phyloP scores from a whole-genome alignment of 2,329 filamentous ascomycete genomes.

The Xylariomycetidae sp. region DNA sequence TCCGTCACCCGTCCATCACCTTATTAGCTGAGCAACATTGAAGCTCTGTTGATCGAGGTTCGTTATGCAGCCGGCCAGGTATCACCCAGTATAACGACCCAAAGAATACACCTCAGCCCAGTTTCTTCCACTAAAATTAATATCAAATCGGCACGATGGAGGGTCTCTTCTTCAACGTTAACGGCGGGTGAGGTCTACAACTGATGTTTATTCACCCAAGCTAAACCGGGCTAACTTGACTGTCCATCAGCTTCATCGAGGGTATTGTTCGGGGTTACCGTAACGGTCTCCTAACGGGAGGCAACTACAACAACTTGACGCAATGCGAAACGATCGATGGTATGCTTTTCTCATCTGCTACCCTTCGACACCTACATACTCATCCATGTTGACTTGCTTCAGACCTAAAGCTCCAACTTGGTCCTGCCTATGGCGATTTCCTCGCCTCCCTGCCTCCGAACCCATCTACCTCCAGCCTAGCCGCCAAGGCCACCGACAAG shows the following conservation, averaged over 20 bases:
- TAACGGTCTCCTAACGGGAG: slow-evolving; percentile 82
- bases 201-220: not conserved
- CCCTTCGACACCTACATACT: too few relatives aligned
- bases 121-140: too few relatives aligned
- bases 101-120: too few relatives aligned
- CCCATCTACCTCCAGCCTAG: slow-evolving; percentile 91
- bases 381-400: slow-evolving; percentile 4
- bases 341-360: too few relatives aligned
- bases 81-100: too few relatives aligned
- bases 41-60: too few relatives aligned
- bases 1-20: too few relatives aligned
- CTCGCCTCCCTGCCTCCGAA: slow-evolving; percentile 90
- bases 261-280: slow-evolving; percentile 96
- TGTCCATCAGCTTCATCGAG: slow-evolving; percentile 75
- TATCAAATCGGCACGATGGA: slow-evolving; percentile 59
- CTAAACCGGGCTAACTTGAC: too few relatives aligned
- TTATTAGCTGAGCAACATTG: too few relatives aligned
- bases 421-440: slow-evolving; percentile 95
- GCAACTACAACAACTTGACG: slow-evolving; percentile 92
- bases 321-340: slow-evolving; percentile 98
- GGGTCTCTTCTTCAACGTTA: slow-evolving; percentile 90
- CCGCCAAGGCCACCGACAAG: slow-evolving; percentile 95
- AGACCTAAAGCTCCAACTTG: slow-evolving; percentile 98
- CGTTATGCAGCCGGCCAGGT: slow-evolving; percentile 15
- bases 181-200: slow-evolving; percentile 66